Evolutionary conservation across 2,329 filamentous ascomycete genomes (phyloP).

Genomic region (Chaetothyriales sp.): DNA sequence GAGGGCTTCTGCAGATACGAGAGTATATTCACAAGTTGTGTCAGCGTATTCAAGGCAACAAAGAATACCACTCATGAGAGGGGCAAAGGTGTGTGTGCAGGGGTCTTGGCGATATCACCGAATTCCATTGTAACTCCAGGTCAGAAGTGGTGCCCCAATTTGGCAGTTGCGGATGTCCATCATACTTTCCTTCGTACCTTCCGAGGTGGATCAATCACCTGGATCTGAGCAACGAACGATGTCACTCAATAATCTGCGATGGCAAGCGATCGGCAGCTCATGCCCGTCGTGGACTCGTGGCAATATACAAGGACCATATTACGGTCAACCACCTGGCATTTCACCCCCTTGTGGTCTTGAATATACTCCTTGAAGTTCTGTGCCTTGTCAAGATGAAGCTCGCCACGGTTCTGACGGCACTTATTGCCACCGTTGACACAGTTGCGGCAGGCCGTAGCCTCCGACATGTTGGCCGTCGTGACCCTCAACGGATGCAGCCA

Average conservation of each 20-base stretch:
- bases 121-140: no score
- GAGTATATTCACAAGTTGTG: no score
- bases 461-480: conserved; percentile 15
- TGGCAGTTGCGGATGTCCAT: not conserved
- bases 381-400: conserved; percentile 9
- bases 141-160: no score
- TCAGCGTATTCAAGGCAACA: no score
- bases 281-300: not conserved
- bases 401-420: conserved; percentile 1
- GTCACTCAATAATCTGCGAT: not conserved
- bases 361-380: not conserved
- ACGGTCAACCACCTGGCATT: not conserved
- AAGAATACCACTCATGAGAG: no score
- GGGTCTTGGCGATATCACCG: no score
- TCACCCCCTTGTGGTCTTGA: not conserved
- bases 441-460: conserved; percentile 9
- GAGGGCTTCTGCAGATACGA: no score
- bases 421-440: conserved; percentile 3
- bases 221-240: not conserved
- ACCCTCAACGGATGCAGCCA: conserved; percentile 8
- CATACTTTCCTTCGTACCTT: not conserved
- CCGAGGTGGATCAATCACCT: not conserved
- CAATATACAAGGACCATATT: not conserved
- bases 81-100: no score
- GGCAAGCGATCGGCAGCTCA: not conserved